phyloP scores from a whole-genome alignment of 1,284 basidiomycete genomes.

The Melampsora larici-populina region DNA sequence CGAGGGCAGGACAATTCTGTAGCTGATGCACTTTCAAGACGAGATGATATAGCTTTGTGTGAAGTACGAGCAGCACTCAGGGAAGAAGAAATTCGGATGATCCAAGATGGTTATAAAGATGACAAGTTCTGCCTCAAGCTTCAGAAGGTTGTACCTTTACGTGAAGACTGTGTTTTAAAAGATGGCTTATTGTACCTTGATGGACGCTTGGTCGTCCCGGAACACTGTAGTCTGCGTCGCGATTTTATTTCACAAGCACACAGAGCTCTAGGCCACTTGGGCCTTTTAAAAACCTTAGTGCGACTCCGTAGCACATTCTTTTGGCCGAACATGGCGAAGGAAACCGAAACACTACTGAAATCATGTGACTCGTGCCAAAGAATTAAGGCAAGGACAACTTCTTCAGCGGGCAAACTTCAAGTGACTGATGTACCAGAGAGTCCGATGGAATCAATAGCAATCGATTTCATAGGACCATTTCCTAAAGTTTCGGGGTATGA shows the following conservation, averaged over 20 bases:
- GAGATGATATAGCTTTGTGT: not conserved
- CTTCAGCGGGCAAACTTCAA: slow-evolving; percentile 17
- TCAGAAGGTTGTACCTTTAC: not conserved
- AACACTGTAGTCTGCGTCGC: too few species aligned
- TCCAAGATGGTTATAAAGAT: not conserved
- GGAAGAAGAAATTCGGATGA: not conserved
- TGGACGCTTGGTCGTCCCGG: slow-evolving; percentile 52
- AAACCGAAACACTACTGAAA: not conserved
- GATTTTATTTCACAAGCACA: too few species aligned
- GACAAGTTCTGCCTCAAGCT: not conserved
- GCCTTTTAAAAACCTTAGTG: too few species aligned
- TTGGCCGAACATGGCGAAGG: too few species aligned
- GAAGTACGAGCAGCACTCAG: too few species aligned
- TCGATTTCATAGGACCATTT: slow-evolving; percentile 13
- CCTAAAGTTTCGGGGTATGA: not conserved
- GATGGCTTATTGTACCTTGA: slow-evolving; percentile 53
- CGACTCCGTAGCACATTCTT: too few species aligned
- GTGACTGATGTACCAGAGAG: slow-evolving; percentile 3
- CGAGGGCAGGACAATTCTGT: not conserved
- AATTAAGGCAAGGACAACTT: slow-evolving; percentile 38
- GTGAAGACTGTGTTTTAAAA: not conserved
- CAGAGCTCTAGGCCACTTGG: too few species aligned
- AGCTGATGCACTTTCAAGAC: not conserved
- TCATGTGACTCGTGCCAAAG: slow-evolving; percentile 44
- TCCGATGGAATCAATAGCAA: slow-evolving; percentile 37